Evolutionary conservation across 148 eudicot genomes (phyloP).

Genomic region (Nyssa sinensis): DNA sequence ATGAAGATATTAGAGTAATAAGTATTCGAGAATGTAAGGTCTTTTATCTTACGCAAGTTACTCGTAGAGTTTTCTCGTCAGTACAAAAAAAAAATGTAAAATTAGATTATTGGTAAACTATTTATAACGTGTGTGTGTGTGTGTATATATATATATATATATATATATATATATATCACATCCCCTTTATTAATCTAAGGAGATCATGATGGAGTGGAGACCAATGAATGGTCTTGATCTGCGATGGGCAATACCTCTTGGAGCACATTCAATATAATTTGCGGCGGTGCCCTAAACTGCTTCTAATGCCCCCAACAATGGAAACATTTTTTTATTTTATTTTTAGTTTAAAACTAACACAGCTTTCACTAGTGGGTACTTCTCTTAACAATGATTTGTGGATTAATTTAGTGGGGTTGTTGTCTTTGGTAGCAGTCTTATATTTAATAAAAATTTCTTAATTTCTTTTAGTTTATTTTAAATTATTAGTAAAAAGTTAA

Average conservation of each 20-base stretch:
- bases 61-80: too few relatives aligned
- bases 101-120: too few relatives aligned
- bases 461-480: background rate
- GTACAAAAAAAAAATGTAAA: too few relatives aligned
- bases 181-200: background rate
- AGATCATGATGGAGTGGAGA: background rate
- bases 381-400: background rate
- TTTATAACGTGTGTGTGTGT: too few relatives aligned
- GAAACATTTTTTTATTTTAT: background rate
- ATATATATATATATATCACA: background rate
- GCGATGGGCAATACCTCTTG: too few relatives aligned
- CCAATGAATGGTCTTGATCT: too few relatives aligned
- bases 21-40: too few relatives aligned
- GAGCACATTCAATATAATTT: background rate
- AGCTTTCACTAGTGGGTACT: slow-evolving; percentile 3
- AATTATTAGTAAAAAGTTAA: background rate
- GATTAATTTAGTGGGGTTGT: background rate
- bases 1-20: too few relatives aligned
- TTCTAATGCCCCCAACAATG: slow-evolving; percentile 10
- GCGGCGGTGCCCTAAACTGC: background rate
- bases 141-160: too few relatives aligned
- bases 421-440: background rate
- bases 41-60: too few relatives aligned
- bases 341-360: background rate
- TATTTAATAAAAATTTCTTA: background rate